These are phyloP conservation scores for Usnea hakonensis DNA, from an alignment of 495 filamentous ascomycete genomes.

Conservation along the genomic window DNA sequence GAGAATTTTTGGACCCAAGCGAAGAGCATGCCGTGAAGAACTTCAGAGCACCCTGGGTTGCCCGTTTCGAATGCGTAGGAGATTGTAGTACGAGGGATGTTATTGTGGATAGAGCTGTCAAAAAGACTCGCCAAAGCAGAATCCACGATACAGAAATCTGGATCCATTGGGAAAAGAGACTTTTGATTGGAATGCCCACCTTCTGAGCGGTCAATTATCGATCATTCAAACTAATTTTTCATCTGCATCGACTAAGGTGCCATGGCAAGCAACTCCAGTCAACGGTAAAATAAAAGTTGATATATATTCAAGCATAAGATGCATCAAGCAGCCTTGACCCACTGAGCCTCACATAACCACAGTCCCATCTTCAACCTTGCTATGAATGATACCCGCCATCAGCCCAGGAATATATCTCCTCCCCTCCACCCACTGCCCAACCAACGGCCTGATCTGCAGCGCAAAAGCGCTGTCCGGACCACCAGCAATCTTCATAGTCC, in stretches of 20 bases:
- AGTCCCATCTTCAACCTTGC: slow-evolving; percentile 20
- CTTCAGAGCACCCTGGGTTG: background rate
- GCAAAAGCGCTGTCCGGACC: slow-evolving; percentile 83
- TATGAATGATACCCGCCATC: slow-evolving; percentile 25
- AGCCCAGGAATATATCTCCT: slow-evolving; percentile 75
- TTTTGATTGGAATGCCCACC: background rate
- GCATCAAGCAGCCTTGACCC: background rate
- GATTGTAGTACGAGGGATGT: background rate
- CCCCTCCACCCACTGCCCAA: slow-evolving; percentile 90
- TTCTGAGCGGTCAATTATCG: background rate
- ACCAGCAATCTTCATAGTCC: slow-evolving; percentile 94
- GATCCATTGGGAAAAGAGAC: too few relatives aligned
- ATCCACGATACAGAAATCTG: too few relatives aligned
- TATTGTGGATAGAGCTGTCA: background rate
- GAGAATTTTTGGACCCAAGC: slow-evolving; percentile 95
- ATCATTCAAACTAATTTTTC: background rate
- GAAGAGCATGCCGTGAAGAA: slow-evolving; percentile 51
- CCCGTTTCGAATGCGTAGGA: background rate
- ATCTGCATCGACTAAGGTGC: background rate
- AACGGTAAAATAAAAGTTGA: background rate
- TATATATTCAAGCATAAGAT: background rate
- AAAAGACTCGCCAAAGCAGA: too few relatives aligned
- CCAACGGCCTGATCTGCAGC: slow-evolving; percentile 67
- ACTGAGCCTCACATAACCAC: slow-evolving; percentile 6
- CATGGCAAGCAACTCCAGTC: background rate